Base-by-base conservation (phyloP, 805 yeast species). In the Candida suzukii region DNA sequence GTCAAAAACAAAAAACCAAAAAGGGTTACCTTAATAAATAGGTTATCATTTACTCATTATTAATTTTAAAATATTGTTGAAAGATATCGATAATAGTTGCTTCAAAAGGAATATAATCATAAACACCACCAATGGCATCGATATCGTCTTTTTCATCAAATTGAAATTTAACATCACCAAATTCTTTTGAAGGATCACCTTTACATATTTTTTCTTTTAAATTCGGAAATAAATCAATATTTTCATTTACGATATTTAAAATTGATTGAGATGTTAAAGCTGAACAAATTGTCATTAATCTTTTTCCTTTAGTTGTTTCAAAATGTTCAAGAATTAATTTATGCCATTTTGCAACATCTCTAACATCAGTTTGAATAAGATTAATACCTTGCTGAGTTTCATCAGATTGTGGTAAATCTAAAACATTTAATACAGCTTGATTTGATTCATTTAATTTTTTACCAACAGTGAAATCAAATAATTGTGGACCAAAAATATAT, bases 321-420 rank as follows among this genome's bases (percentile, higher is more conserved):
- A 6, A 18, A 12, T 40, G 18, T 31, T 41, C 38, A 3, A 43
- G 21, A 11, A 43, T 35, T 24, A 54, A 50, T 18, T 78, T 52
- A 54, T 81, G 87, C 12, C 80, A 78, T 45, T 57, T 60, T 3
- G 76, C 69, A 44, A 74, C 64, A 46, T 68, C 73, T 44, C 74
- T 49, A 9, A 69, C 73, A 42, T 69, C 74, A 24, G 67, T 53
- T 42, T 50, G 54, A 2, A 53, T 11, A n/a, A 5, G 5, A 13
- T 8, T 26, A 11, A 11, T 5, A 26, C 5, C 14, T 26, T 4
- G 29, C n/a, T 12, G 9, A 26, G 9, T 11, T 26, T 26, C 29
- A 8, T 26, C 14, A n/a, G 8, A 12, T 13, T 26, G 29, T 4
- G 29, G 29, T 8, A 24, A n/a, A n/a, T n/a, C n/a, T n/a, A n/a